Base-by-base conservation (phyloP, 768 basidiomycete species). In the Chalciporus sphaerocephalus region DNA sequence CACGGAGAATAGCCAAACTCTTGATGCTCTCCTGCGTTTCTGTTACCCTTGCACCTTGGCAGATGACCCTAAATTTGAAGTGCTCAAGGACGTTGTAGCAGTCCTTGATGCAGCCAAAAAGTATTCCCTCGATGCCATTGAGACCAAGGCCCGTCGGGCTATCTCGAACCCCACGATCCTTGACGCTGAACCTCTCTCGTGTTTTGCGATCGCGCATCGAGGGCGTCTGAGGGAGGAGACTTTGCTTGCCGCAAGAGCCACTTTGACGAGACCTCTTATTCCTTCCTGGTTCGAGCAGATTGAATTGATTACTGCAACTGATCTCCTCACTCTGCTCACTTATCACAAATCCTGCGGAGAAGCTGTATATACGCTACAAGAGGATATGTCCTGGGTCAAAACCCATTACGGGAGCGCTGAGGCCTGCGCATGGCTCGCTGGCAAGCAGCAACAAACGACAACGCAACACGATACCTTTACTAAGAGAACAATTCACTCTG, bases 151-250 rank as follows among this genome's bases (percentile, higher is more conserved):
- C 7, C 40, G 48, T 2, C 55, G 54, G 2, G 45, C 48, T 17
- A 36, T 70, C n/a, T 40, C 47, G 5, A 40, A 38, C 21, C 57
- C 62, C 1, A 48, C 52, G 4, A 42, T 60, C 12, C 35, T 60
- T 7, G 42, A 61, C 0, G 46, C n/a, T 0, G 56, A 58, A 2
- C 51, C 69, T 2, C 23, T 70, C 5, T 55, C 58, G 2, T 57
- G 58, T 5, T 70, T 65, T 41, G 67, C 64, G 1, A 53, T 70
- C 6, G 63, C 66, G 2, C 46, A 45, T 17, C 56, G 46, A 2
- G 57, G 51, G 17, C 27, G 24, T 3, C 39, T 65, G 27, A 40
- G 35, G 28, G 47, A 57, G 3, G 57, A 67, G 46, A 62, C 61
- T 0, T 22, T 48, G 8, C 47, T 60, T 1, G 64, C 68, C 13